Percentiles rank a stretch among this genome's conserved stretches.
These are phyloP conservation scores for Solanum medicagineum DNA, from an alignment of 257 asterid species.

Conservation along the genomic window DNA sequence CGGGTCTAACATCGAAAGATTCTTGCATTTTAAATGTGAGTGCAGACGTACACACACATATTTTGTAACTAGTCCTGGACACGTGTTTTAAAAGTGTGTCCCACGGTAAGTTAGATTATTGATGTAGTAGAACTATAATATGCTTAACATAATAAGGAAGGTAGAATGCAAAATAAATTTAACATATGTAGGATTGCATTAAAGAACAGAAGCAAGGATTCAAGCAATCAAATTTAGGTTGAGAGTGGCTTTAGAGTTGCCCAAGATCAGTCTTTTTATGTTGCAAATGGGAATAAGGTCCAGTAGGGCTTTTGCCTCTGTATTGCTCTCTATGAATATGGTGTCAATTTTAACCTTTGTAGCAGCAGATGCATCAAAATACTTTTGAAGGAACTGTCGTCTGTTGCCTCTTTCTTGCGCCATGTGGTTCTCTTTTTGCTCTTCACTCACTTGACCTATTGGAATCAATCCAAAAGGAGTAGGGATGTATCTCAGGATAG, in stretches of 20 bases:
- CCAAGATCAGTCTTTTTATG: slow-evolving; percentile 46
- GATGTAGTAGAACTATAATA: no score
- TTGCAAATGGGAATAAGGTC: slow-evolving; percentile 76
- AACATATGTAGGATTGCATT: no score
- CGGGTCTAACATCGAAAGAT: no score
- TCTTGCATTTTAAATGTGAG: no score
- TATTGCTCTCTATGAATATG: slow-evolving; percentile 55
- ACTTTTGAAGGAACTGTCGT: slow-evolving; percentile 37
- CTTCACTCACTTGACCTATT: slow-evolving; percentile 45
- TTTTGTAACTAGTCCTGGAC: no score
- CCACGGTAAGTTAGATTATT: no score
- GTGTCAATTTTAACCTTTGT: slow-evolving; percentile 57
- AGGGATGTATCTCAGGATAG: slow-evolving; percentile 58
- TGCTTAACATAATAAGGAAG: no score
- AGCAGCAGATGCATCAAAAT: slow-evolving; percentile 14
- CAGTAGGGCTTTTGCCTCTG: slow-evolving; percentile 59
- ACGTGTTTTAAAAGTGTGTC: no score
- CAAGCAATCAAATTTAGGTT: neutral
- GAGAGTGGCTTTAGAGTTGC: slow-evolving; percentile 34
- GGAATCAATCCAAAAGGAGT: slow-evolving; percentile 58
- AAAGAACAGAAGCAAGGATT: no score
- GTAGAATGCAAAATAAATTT: no score
- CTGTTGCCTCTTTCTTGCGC: slow-evolving; percentile 40
- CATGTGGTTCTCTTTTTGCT: slow-evolving; percentile 38
- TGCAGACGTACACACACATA: no score